Percentiles rank a stretch among this genome's conserved stretches.
phyloP scores from a whole-genome alignment of 371 early-diverging fungal species.

The Mortierella sp. region DNA sequence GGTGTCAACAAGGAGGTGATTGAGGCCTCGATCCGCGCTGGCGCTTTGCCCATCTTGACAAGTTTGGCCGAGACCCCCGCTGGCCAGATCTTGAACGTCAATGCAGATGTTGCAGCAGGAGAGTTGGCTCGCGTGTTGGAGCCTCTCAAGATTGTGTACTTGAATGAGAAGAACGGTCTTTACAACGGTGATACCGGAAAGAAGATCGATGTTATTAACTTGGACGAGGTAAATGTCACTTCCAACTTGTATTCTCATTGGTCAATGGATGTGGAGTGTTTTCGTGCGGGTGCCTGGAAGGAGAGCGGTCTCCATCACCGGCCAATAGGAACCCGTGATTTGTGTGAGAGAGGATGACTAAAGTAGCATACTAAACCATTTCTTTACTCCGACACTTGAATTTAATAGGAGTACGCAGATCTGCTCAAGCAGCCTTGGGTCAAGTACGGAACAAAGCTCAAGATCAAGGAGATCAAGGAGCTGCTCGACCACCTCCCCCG shows the following conservation, averaged over 20 bases:
- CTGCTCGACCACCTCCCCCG: slow-evolving; percentile 95
- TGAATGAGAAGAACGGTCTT: slow-evolving; percentile 97
- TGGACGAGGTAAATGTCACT: slow-evolving; percentile 85
- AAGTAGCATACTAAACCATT: background rate
- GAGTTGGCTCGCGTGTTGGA: slow-evolving; percentile 96
- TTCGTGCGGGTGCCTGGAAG: background rate
- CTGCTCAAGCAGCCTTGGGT: slow-evolving; percentile 96
- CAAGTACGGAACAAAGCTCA: slow-evolving; percentile 95
- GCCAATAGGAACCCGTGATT: background rate
- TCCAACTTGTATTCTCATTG: background rate
- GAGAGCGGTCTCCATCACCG: too few relatives aligned
- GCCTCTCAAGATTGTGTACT: slow-evolving; percentile 96
- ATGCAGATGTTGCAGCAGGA: slow-evolving; percentile 98
- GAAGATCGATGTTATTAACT: slow-evolving; percentile 94
- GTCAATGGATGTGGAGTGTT: background rate
- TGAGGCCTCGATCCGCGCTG: slow-evolving; percentile 92
- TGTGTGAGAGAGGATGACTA: slow-evolving; percentile 8
- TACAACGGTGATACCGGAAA: slow-evolving; percentile 94
- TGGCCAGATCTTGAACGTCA: slow-evolving; percentile 98
- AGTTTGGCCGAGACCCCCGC: slow-evolving; percentile 95
- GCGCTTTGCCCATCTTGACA: slow-evolving; percentile 95
- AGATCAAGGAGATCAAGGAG: slow-evolving; percentile 96
- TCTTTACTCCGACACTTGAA: background rate
- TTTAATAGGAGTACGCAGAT: slow-evolving; percentile 77
- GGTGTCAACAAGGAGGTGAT: slow-evolving; percentile 93